phyloP scores from a whole-genome alignment of 2,329 filamentous ascomycete genomes.

The Botryotinia narcissicola region DNA sequence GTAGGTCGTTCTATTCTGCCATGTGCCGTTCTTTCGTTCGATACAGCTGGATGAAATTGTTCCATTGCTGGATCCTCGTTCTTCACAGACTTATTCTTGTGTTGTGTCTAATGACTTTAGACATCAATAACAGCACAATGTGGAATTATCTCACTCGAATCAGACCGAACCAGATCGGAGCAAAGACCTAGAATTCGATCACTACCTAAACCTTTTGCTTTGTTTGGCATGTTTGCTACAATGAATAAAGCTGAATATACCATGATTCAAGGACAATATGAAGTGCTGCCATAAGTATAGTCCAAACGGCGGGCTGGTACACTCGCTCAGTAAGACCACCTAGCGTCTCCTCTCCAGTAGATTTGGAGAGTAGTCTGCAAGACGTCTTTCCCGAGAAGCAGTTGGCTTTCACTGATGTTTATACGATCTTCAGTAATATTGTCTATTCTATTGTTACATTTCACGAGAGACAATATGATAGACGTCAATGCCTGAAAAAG shows the following conservation, averaged over 20 bases:
- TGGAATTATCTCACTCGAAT: neutral
- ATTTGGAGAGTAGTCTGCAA: neutral
- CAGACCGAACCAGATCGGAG: neutral
- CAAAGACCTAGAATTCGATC: neutral
- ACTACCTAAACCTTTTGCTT: neutral
- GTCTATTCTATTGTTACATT: neutral
- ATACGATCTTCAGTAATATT: neutral
- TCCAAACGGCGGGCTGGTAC: accelerated
- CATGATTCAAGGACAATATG: neutral
- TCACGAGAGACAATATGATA: neutral
- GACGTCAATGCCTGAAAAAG: neutral
- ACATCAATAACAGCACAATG: neutral
- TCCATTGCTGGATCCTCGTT: neutral
- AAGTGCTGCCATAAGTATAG: neutral
- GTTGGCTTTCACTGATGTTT: neutral
- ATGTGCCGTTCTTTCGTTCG: neutral
- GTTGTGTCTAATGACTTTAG: neutral
- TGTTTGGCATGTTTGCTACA: neutral
- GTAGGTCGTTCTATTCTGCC: too few species aligned
- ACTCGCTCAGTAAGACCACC: neutral
- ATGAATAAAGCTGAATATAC: neutral
- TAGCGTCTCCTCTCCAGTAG: neutral
- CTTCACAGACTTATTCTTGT: too few species aligned
- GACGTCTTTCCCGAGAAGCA: neutral
- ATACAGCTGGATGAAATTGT: too few species aligned